Base-by-base conservation (phyloP, 768 basidiomycete species). In the Boletus edulis region DNA sequence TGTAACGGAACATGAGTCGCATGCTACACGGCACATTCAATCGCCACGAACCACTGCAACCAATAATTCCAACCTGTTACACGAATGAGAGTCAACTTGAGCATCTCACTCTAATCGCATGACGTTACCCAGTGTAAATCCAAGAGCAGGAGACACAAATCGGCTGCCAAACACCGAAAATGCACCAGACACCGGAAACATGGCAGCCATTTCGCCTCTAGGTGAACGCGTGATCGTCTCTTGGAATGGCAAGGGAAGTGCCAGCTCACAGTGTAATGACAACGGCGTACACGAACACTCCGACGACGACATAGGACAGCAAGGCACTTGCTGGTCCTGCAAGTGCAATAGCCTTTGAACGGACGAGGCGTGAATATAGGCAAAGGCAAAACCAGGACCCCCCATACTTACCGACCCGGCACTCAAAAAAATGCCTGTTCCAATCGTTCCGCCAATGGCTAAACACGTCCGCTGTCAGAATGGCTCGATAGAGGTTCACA, bases 291-390 rank as follows among this genome's bases (percentile, higher is more conserved):
- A 83, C 80, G 67, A 84, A 84, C 22, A 81, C 9, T 17, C 83
- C 83, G 47, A 84, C 81, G 46, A 83, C 75, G 24, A 76, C 71
- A 65, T 85, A 87, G 2, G 84, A 82, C 3, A 86, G 63, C 17
- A 86, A 66, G n/a, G 84, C 77, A 57, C 83, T 83, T 17, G 76
- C 84, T 9, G 84, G 83, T 39, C 85, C 85, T 35, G 83, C 83
- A 5, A 77, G 64, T 5, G 78, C 75, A 29, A 86, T 76, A 5
- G 83, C 76, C 78, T 81, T 39, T 31, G 14, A 13, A 34, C 40
- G 17, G 18, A 49, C 18, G 31, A 35, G 18, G 29, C 35, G 13
- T 42, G 22, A 46, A 41, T n/a, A 40, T 18, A 12, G 7, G 35
- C 6, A 42, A 38, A 32, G 15, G 35, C 1, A 44, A 35, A 37